These are phyloP conservation scores for Cordyceps farinosa DNA, from an alignment of 2,329 filamentous ascomycete species.

Conservation along the genomic window DNA sequence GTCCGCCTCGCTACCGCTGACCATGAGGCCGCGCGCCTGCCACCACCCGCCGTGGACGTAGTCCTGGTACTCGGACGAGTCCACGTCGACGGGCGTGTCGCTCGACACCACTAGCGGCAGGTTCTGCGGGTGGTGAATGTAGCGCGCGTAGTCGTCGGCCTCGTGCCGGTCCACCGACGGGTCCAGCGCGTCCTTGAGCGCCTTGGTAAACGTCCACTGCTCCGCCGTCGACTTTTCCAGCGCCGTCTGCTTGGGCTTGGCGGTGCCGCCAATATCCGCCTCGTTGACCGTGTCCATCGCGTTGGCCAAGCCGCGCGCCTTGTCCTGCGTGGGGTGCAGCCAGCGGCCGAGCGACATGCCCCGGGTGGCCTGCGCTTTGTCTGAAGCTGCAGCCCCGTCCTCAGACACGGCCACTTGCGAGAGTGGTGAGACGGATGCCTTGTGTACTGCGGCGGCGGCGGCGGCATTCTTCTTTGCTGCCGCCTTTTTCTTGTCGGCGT, in stretches of 20 bases:
- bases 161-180: slow-evolving; percentile 75
- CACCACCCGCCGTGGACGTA: slow-evolving; percentile 70
- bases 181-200: slow-evolving; percentile 80
- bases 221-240: slow-evolving; percentile 77
- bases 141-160: slow-evolving; percentile 80
- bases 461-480: slow-evolving; percentile 70
- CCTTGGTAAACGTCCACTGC: slow-evolving; percentile 84
- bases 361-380: slow-evolving; percentile 34
- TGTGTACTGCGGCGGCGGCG: slow-evolving; percentile 58
- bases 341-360: slow-evolving; percentile 58
- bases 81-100: slow-evolving; percentile 58
- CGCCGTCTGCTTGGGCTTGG: slow-evolving; percentile 52
- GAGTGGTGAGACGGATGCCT: slow-evolving; percentile 38
- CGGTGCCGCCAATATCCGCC: slow-evolving; percentile 23
- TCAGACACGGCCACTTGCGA: slow-evolving; percentile 29
- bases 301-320: slow-evolving; percentile 21
- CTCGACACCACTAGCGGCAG: slow-evolving; percentile 77
- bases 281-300: slow-evolving; percentile 20
- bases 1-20: slow-evolving; percentile 43
- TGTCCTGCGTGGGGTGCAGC: slow-evolving; percentile 51
- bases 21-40: slow-evolving; percentile 56
- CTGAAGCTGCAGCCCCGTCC: slow-evolving; percentile 39
- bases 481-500: slow-evolving; percentile 57
- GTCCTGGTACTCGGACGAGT: slow-evolving; percentile 68
- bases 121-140: slow-evolving; percentile 84